Percentiles rank a stretch among this genome's conserved stretches.
phyloP scores from a whole-genome alignment of 345 rosid genomes.

The Syzygium aromaticum region DNA sequence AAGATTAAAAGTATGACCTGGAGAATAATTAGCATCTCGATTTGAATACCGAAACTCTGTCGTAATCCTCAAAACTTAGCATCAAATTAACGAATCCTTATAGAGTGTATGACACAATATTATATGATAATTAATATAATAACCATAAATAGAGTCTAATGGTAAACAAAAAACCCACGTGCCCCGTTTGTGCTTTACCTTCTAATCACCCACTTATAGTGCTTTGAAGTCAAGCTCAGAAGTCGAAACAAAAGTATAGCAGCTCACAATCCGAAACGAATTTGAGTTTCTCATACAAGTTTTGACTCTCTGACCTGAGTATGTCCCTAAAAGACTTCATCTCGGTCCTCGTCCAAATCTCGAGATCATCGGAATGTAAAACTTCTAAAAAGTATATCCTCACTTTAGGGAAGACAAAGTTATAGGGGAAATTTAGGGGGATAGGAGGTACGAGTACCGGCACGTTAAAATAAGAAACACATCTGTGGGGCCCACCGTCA shows the following conservation, averaged over 20 bases:
- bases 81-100: background rate
- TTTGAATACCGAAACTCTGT: background rate
- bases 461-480: too few species aligned
- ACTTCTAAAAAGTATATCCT: too few species aligned
- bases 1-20: background rate
- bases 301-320: background rate
- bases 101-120: background rate
- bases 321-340: too few species aligned
- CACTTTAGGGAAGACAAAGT: too few species aligned
- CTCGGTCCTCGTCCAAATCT: too few species aligned
- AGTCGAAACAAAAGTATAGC: background rate
- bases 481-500: background rate
- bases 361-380: too few species aligned
- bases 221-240: background rate
- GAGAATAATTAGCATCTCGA: background rate
- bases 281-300: background rate
- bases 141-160: background rate
- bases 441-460: too few species aligned
- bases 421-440: too few species aligned
- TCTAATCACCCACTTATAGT: background rate
- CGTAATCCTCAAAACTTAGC: background rate
- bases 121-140: background rate
- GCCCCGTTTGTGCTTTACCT: background rate
- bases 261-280: background rate
- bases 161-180: background rate